Evolutionary conservation across 768 basidiomycete genomes (phyloP).

Genomic region (Hortiboletus flavorubellus): DNA sequence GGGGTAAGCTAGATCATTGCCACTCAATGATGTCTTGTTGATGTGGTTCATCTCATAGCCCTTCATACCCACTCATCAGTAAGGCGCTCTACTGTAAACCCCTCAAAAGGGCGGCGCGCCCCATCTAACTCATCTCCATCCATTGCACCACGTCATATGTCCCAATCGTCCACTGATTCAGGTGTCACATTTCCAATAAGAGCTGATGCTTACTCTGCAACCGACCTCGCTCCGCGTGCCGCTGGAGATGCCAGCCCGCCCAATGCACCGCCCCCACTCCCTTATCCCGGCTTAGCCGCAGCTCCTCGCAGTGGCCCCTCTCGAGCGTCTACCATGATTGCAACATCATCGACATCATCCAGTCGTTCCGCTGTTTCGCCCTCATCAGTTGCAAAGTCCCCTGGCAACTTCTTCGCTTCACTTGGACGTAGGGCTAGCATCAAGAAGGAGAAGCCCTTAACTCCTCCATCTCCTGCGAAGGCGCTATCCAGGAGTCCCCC

Average conservation of each 20-base stretch:
- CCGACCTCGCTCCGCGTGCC: conserved; percentile 58
- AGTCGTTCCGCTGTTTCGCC: conserved; percentile 44
- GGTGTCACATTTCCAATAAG: conserved; percentile 78
- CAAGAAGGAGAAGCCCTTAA: conserved; percentile 34
- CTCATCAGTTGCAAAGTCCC: conserved; percentile 38
- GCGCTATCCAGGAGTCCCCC: conserved; percentile 38
- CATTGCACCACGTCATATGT: conserved; percentile 62
- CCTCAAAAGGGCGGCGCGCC: conserved; percentile 19
- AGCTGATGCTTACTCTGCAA: conserved; percentile 74
- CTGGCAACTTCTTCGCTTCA: conserved; percentile 69
- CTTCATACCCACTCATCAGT: conserved; percentile 20
- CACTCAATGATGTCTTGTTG: not conserved
- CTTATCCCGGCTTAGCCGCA: conserved; percentile 68
- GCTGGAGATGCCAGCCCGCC: conserved; percentile 49
- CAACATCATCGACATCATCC: conserved; percentile 46
- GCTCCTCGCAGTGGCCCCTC: conserved; percentile 25
- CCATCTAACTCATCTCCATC: conserved; percentile 43
- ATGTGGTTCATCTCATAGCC: conserved; percentile 9
- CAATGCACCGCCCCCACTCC: conserved; percentile 58
- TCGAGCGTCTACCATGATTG: conserved; percentile 32
- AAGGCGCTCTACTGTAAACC: conserved; percentile 28
- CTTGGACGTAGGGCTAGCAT: conserved; percentile 69
- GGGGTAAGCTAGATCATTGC: conserved; percentile 40
- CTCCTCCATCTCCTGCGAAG: conserved; percentile 34
- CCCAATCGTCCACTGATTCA: conserved; percentile 67